phyloP scores from a whole-genome alignment of 2,329 filamentous ascomycete species.

The Calonectria hongkongensis region DNA sequence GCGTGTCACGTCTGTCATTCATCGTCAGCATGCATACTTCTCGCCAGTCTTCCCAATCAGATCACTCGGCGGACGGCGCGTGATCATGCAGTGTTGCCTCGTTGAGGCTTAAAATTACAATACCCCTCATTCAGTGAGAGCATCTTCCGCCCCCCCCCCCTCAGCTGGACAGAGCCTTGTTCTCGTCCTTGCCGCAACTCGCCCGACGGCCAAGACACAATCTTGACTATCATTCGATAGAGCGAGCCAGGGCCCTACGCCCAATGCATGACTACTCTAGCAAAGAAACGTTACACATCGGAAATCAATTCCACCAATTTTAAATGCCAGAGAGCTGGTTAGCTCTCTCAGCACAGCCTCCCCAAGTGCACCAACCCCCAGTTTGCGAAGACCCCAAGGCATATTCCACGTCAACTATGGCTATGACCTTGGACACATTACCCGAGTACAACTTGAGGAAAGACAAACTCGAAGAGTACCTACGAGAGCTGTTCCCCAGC shows the following conservation, averaged over 20 bases:
- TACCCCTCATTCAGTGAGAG: constrained; percentile 3
- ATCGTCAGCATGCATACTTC: background rate
- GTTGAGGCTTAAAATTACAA: background rate
- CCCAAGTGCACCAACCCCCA: background rate
- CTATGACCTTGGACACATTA: background rate
- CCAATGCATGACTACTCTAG: background rate
- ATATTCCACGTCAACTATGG: background rate
- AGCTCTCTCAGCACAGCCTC: background rate
- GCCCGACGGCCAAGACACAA: background rate
- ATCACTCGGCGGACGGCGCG: background rate
- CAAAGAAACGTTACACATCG: background rate
- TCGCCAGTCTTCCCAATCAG: background rate
- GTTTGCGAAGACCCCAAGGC: background rate
- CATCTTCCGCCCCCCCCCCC: background rate
- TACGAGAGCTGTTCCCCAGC: background rate
- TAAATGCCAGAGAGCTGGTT: background rate
- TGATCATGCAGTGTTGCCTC: background rate
- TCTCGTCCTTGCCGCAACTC: background rate
- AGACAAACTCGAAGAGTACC: background rate
- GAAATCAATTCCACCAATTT: background rate
- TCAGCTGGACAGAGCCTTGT: background rate
- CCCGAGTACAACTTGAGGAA: background rate
- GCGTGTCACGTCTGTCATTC: background rate
- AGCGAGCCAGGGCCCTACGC: background rate
- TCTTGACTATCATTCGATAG: background rate